Base-by-base conservation (phyloP, 2,329 filamentous ascomycete species). In the Phaeoacremonium minimum region DNA sequence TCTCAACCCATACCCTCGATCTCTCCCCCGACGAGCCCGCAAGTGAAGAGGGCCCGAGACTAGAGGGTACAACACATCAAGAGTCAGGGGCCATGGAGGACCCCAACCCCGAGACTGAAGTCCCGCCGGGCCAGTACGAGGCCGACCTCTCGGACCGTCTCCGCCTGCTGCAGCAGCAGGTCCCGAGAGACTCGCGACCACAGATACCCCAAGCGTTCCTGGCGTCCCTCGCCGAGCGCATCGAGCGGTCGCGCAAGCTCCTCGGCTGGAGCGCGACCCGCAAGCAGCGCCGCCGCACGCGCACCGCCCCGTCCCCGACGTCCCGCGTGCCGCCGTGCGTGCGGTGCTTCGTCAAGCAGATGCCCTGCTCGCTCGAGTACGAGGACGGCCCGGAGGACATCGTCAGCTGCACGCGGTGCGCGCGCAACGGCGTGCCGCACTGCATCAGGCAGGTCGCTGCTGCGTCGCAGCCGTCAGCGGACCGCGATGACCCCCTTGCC, bases 301-400 rank as follows among this genome's bases (percentile, higher is more conserved):
- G 11, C 14, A 15, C 16, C 14, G 18, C 37, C 13, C 14, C 15
- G 12, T 15, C 28, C 28, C 13, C 15, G 28, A 14, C 14, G 20
- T 36, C 15, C 39, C 38, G 16, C 43, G 32, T 41, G 15, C 35
- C 38, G 28, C 45, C 46, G 3, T 49, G 46, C 30, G 36, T 49
- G 20, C 46, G 41, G 34, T 49, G 46, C 17, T 36, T 40, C 6
- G 32, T 34, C 13, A 35, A 32, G 6, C 37, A 40, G 6, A 15
- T 39, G 16, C 35, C 38, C 35, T 46, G 48, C 42, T 47, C 41
- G 31, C 36, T 45, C 33, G 41, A 43, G 22, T 36, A 36, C 20
- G 28, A 37, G 37, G 28, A 16, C 33, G 35, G 39, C 43, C 49
- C 46, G 44, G 18, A 16, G 19, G 20, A 35, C 6, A 31, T 39